Evolutionary conservation across 106 monocot genomes (phyloP).

Genomic region (Iris macrosiphon): DNA sequence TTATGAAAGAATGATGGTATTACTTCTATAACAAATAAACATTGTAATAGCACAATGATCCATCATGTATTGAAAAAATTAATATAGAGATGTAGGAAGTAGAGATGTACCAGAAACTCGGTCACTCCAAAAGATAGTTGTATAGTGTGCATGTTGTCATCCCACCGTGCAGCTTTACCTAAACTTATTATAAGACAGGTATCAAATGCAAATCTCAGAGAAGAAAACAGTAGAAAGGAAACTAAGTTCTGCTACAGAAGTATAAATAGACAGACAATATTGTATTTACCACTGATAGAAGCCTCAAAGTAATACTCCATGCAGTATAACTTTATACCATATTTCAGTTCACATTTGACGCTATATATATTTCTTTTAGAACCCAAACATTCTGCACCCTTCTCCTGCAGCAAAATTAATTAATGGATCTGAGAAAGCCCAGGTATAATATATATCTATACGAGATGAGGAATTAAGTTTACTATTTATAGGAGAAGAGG

Average conservation of each 20-base stretch:
- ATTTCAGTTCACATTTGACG: slow-evolving; percentile 72
- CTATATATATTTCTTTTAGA: slow-evolving; percentile 44
- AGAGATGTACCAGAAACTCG: slow-evolving; percentile 73
- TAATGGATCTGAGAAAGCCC: background rate
- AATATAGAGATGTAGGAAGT: too few relatives aligned
- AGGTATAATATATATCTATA: background rate
- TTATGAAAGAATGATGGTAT: too few relatives aligned
- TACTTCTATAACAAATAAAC: too few relatives aligned
- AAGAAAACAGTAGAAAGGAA: background rate
- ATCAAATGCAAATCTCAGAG: slow-evolving; percentile 5
- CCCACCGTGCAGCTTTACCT: slow-evolving; percentile 58
- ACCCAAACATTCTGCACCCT: slow-evolving; percentile 65
- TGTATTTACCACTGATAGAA: slow-evolving; percentile 30
- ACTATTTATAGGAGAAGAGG: too few relatives aligned
- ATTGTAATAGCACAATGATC: too few relatives aligned
- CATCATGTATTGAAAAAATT: too few relatives aligned
- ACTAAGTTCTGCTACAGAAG: background rate
- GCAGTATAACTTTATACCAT: slow-evolving; percentile 62
- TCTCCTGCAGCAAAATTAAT: slow-evolving; percentile 44
- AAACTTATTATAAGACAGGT: slow-evolving; percentile 8
- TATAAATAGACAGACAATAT: background rate
- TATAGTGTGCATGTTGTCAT: slow-evolving; percentile 55
- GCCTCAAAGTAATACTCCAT: slow-evolving; percentile 84
- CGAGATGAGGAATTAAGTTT: too few relatives aligned
- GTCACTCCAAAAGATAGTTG: slow-evolving; percentile 87